Conservation (phyloP, 1,284 basidiomycete genomes). For the Fistulina hepatica region DNA sequence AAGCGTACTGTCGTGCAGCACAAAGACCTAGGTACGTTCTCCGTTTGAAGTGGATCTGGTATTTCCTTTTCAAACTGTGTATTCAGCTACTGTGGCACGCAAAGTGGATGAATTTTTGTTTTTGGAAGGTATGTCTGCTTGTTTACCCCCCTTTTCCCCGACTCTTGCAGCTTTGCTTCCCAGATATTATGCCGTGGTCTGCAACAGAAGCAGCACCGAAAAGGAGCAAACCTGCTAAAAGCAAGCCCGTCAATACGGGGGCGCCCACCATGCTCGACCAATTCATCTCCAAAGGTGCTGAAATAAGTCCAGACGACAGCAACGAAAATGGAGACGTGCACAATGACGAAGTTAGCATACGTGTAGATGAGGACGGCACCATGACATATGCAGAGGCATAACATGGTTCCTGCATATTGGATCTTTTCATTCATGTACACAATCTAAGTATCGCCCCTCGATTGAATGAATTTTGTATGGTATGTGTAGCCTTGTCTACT, state of each 20-base stretch:
- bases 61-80: conserved; percentile 1
- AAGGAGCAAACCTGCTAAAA: conserved; percentile 27
- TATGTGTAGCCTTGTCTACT: no score
- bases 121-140: conserved; percentile 40
- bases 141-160: not conserved
- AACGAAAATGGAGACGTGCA: conserved; percentile 17
- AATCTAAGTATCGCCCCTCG: no score
- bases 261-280: conserved; percentile 34
- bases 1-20: conserved; percentile 57
- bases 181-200: conserved; percentile 48
- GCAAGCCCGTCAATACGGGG: conserved; percentile 12
- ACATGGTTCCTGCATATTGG: no score
- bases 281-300: conserved; percentile 32
- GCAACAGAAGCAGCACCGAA: conserved; percentile 30
- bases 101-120: conserved; percentile 65
- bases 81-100: conserved; percentile 46
- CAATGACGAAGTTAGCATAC: conserved; percentile 19
- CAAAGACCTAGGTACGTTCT: conserved; percentile 51
- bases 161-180: not conserved
- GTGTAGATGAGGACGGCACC: conserved; percentile 32
- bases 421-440: no score
- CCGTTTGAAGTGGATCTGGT: conserved; percentile 1
- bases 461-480: no score
- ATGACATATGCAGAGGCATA: no score
- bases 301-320: conserved; percentile 11